Evolutionary conservation across 139 green algal genomes (phyloP), one percentile per base, ranked within the genome.

Genomic region (Coelastrella sp.): DNA sequence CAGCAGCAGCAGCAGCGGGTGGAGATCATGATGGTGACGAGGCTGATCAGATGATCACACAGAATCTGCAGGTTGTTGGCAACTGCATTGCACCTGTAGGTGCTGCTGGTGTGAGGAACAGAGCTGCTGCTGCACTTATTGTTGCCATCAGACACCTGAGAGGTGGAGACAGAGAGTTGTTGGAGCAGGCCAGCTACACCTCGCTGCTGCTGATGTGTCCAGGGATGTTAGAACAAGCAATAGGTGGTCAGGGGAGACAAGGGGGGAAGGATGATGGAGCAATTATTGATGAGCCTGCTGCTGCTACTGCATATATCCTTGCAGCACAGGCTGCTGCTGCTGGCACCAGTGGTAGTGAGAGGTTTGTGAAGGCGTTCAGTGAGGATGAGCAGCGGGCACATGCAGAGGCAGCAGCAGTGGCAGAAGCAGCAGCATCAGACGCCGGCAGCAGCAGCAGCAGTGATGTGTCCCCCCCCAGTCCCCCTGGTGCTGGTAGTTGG

Each of bases 161-260:
- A 2, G 69, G 69, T 50, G 69, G 82, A 17, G 82, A 82, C 41
- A 23, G 82, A 21, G 82, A 87, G 67, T 40, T 82, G 51, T 32
- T 87, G 51, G 82, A 81, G 71, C 82, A 87, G 25, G 50, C 48
- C 6, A 43, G 66, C 35, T 59, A 80, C 75, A 71, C 75, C 23
- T 82, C 75, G 2, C 35, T 86, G 67, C 67, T 86, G 80, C 80
- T 86, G 80, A 69, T 86, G 68, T 73, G 37, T 21, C 68, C 80
- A 4, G 80, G 80, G 5, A 86, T 86, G 80, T 27, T 79, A 4
- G 80, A 86, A 71, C 67, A 80, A 27, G 48, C 51, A 23, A n/a
- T 86, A 35, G 80, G 67, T 4, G 68, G 80, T 5, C 80, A 86
- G 48, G 48, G 80, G 27, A 38, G 67, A 67, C 45, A 78, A 15